Evolutionary conservation across 495 filamentous ascomycete genomes (phyloP).

Genomic region (Podospora appendiculata): DNA sequence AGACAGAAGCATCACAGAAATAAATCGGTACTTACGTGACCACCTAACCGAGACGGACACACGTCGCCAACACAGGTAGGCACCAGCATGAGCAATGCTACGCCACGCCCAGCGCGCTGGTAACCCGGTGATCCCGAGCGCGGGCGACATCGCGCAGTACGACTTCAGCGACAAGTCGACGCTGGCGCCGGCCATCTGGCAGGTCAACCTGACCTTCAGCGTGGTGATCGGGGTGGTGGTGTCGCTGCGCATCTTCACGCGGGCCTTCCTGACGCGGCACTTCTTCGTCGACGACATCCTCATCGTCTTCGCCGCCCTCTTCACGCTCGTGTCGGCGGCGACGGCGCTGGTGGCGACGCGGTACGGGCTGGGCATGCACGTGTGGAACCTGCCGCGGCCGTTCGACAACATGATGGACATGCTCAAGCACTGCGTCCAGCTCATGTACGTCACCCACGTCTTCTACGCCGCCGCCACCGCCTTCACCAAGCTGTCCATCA

Average conservation of each 20-base stretch:
- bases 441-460: conserved; percentile 18
- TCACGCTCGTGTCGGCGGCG: conserved; percentile 13
- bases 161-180: conserved; percentile 14
- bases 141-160: conserved; percentile 3
- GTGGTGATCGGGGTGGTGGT: conserved; percentile 11
- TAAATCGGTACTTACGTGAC: too few species aligned
- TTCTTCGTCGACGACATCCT: conserved; percentile 16
- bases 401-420: conserved; percentile 5
- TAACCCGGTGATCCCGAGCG: background rate
- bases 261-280: conserved; percentile 9
- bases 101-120: background rate
- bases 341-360: conserved; percentile 10
- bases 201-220: conserved; percentile 14
- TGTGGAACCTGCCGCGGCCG: conserved; percentile 18
- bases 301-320: conserved; percentile 19
- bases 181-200: conserved; percentile 6
- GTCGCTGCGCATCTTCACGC: conserved; percentile 7
- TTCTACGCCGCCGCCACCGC: conserved; percentile 20
- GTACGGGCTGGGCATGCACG: conserved; percentile 20
- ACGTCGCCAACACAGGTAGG: too few species aligned
- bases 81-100: conserved; percentile 1
- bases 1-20: too few species aligned
- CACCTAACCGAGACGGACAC: too few species aligned
- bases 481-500: conserved; percentile 23
- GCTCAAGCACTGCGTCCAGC: conserved; percentile 13